Base-by-base conservation (phyloP, 148 eudicot genomes). In the Heliosperma pusillum region DNA sequence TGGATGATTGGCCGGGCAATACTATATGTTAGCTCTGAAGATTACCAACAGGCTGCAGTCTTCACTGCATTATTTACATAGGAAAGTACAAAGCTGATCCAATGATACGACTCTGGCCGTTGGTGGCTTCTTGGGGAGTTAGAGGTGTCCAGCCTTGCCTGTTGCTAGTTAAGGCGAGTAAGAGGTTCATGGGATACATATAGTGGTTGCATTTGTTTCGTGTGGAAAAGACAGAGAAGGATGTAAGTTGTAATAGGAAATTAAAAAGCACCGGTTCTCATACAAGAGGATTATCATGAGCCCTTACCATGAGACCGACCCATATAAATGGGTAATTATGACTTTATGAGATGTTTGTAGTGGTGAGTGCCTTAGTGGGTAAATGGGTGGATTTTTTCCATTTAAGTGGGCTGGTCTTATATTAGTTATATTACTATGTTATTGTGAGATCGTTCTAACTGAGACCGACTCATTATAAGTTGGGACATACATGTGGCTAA, bases 161-260 rank as follows among this genome's bases (percentile, higher is more conserved):
- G 25, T 66, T 36, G 70, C 70, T 36, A 65, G 45, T 65, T 65
- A 42, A 65, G 42, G 45, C 20, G 27, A 63, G n/a, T 13, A 25
- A 63, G 40, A 63, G 67, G 16, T 62, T 62, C 66, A 10, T 65
- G 21, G 30, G 10, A 30, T 42, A 65, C 69, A 29, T 65, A 9
- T 29, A 30, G 45, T 5, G 20, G 19, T 26, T 10, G 12, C 66
- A 62, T 27, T 62, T 62, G 50, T 33, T 66, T 36, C 50, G 12
- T 40, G 36, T 10, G 16, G 9, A 21, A 58, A 20, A 44, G 27
- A 69, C n/a, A 21, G 15, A 2, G 13, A 69, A 21, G 55, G 57
- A 21, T 69, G 72, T 5, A 66, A 66, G 21, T 36, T 36, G 42
- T 7, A 36, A 36, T 36, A 36, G 42, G 42, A 8, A 36, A 36